A percentile compares a stretch with the other conserved stretches of the same genome.
phyloP scores from a whole-genome alignment of 2,329 filamentous ascomycete genomes.

The Seiridium cupressi region DNA sequence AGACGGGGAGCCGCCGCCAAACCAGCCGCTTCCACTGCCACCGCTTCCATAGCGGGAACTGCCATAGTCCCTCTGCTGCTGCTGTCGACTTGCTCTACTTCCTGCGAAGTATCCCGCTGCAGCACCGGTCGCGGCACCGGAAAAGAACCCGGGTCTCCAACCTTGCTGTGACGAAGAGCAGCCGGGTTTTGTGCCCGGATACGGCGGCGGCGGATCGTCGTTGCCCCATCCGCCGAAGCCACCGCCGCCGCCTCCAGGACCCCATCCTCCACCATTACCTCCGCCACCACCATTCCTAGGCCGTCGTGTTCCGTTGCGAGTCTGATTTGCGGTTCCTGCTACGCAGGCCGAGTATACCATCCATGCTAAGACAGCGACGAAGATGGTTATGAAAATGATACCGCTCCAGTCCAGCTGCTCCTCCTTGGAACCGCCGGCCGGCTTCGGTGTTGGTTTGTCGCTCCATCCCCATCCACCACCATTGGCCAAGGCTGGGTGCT shows the following conservation, averaged over 20 bases:
- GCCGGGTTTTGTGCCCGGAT: conserved; percentile 40
- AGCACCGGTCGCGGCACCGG: conserved; percentile 64
- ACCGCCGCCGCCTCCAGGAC: conserved; percentile 38
- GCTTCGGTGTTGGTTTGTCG: conserved; percentile 6
- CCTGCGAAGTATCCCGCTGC: conserved; percentile 67
- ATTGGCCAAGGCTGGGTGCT: conserved; percentile 57
- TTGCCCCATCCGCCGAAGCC: conserved; percentile 24
- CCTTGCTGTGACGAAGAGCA: conserved; percentile 30
- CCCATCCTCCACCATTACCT: conserved; percentile 37
- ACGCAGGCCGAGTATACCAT: conserved; percentile 58
- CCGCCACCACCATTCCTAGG: conserved; percentile 32
- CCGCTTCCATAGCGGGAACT: conserved; percentile 30
- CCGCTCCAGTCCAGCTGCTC: conserved; percentile 30
- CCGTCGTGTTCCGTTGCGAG: conserved; percentile 11
- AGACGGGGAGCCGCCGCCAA: conserved; percentile 27
- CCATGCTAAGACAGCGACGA: conserved; percentile 57
- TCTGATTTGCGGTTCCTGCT: conserved; percentile 12
- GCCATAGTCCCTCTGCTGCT: conserved; percentile 23
- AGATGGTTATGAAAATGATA: conserved; percentile 59
- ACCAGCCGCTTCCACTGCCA: conserved; percentile 16
- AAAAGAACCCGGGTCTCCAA: conserved; percentile 77
- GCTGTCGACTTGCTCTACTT: conserved; percentile 33
- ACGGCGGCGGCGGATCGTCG: conserved; percentile 53
- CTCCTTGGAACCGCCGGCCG: neutral
- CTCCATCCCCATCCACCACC: conserved; percentile 26